phyloP scores from a whole-genome alignment of 208 protist species.

The Trypanosoma melophagium region DNA sequence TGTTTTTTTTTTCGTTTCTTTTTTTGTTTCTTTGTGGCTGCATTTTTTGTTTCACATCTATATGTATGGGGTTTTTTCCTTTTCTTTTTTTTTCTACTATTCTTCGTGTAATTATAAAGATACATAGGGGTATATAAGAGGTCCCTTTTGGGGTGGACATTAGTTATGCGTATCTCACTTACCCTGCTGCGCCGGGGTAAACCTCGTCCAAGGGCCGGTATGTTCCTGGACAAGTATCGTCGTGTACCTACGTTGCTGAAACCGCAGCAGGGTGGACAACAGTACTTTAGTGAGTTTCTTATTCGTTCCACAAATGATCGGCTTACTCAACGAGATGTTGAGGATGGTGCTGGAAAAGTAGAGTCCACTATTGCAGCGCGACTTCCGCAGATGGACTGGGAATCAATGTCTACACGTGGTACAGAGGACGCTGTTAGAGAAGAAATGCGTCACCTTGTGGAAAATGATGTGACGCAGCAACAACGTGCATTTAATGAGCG shows the following conservation, averaged over 20 bases:
- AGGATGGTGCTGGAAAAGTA: slow-evolving; percentile 7
- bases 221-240: slow-evolving; percentile 88
- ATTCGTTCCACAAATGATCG: slow-evolving; percentile 72
- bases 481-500: slow-evolving; percentile 83
- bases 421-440: slow-evolving; percentile 39
- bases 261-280: slow-evolving; percentile 85
- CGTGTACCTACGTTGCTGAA: slow-evolving; percentile 75
- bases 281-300: slow-evolving; percentile 80
- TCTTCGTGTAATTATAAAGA: neutral
- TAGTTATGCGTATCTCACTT: slow-evolving; percentile 20
- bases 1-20: slow-evolving; percentile 1
- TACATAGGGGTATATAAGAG: neutral
- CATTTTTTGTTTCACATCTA: neutral
- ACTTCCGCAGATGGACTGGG: slow-evolving; percentile 70
- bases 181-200: slow-evolving; percentile 76
- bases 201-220: slow-evolving; percentile 71
- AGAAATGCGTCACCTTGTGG: slow-evolving; percentile 60
- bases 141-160: too few relatives aligned
- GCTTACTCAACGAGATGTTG: slow-evolving; percentile 10
- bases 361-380: slow-evolving; percentile 22
- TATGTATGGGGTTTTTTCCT: neutral
- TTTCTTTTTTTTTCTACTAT: neutral
- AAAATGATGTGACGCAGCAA: slow-evolving; percentile 53
- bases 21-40: neutral
- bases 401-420: slow-evolving; percentile 40